Evolutionary conservation across 2,329 filamentous ascomycete genomes (phyloP), one percentile per base, ranked within the genome.

Genomic region (Pseudogymnoascus sp.): DNA sequence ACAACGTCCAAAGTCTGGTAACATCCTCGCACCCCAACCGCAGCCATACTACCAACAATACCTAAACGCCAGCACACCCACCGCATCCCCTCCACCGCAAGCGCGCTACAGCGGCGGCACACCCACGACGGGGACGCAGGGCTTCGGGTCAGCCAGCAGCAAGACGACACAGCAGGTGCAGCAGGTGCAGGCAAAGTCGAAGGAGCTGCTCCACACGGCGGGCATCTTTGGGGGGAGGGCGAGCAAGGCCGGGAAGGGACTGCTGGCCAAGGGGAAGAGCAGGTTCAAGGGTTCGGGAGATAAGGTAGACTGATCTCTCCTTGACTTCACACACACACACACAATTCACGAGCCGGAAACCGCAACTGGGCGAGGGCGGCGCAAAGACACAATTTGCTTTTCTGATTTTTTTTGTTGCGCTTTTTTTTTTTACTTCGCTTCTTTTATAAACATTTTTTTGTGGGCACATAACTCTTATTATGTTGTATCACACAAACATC

Each of bases 231-330:
- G 87, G 65, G 86, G 86, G 23, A 88, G 88, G 71, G 86, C 85
- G 34, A 83, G 84, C 66, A 91, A 90, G 72, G 91, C 91, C 64
- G 92, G 93, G 59, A 96, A 96, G 79, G 93, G 93, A 61, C 77
- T 97, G 67, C 88, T 97, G 75, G 91, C 89, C 68, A 96, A 96
- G 78, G 91, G 93, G 69, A 93, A 90, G 78, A 93, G 84, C 77
- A 93, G 91, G 76, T 86, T 96, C 74, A 80, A 68, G 60, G 68
- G 69, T 63, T 66, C 83, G 66, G 85, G 87, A 72, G 90, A 95
- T 77, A 96, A 96, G 90, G 90, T 93, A 89, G 72, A 91, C 91
- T 87, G 78, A 81, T 83, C 78, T 76, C 71, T 74, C 71, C 71
- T 74, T 73, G 56, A n/a, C 21, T 60, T 53, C 18, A 28, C 23